Conservation (phyloP, 2,329 filamentous ascomycete genomes). For the Epichloe typhina region DNA sequence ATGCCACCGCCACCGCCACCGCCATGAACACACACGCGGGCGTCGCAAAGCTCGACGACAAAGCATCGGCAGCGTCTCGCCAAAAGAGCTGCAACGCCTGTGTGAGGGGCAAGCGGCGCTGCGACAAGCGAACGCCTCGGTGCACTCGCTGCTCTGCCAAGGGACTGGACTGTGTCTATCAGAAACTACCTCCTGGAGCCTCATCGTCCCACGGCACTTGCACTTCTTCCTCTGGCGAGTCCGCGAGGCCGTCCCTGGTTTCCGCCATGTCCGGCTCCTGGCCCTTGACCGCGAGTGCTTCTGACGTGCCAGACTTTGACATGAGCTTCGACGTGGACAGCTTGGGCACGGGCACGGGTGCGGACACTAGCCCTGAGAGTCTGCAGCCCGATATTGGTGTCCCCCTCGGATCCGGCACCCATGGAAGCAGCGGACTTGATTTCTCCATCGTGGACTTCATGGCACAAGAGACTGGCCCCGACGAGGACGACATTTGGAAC, state of each 20-base stretch:
- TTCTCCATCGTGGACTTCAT: slow-evolving; percentile 24
- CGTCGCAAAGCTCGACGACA: slow-evolving; percentile 17
- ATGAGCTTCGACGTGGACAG: slow-evolving; percentile 18
- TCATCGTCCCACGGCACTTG: background rate
- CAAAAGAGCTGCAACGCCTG: slow-evolving; percentile 38
- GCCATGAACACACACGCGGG: slow-evolving; percentile 4
- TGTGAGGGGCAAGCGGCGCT: slow-evolving; percentile 33
- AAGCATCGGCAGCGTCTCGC: slow-evolving; percentile 26
- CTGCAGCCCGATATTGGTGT: slow-evolving; percentile 8
- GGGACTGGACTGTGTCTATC: slow-evolving; percentile 29
- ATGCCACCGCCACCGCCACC: background rate
- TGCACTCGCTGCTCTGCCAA: slow-evolving; percentile 31
- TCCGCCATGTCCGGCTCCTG: background rate
- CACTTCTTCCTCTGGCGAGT: slow-evolving; percentile 9
- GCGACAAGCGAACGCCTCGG: slow-evolving; percentile 30
- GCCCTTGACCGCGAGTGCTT: too few species aligned
- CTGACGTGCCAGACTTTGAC: slow-evolving; percentile 21
- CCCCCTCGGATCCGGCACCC: background rate
- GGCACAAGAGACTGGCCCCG: slow-evolving; percentile 9
- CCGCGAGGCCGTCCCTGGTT: slow-evolving; percentile 4
- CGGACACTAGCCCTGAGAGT: slow-evolving; percentile 20
- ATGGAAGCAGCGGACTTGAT: slow-evolving; percentile 14
- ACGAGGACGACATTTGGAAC: slow-evolving; percentile 14
- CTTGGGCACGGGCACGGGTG: slow-evolving; percentile 13
- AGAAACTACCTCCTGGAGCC: slow-evolving; percentile 19